These are phyloP conservation scores for Ormosia emarginata DNA, from an alignment of 306 rosid genomes.

Conservation along the genomic window DNA sequence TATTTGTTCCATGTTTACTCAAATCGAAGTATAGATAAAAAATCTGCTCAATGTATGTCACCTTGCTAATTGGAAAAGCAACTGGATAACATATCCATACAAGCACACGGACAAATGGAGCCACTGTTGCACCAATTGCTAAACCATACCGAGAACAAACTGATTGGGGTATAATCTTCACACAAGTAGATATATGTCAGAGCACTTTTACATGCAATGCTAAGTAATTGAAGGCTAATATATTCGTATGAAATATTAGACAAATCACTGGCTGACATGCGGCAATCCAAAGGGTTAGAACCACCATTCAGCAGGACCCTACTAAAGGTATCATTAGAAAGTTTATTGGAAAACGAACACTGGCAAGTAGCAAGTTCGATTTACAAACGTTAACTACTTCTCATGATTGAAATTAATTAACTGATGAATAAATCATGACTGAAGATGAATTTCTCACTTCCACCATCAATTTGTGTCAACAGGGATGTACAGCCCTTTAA, in stretches of 20 bases:
- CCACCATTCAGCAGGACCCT: background rate
- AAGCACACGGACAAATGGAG: slow-evolving; percentile 46
- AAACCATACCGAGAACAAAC: slow-evolving; percentile 47
- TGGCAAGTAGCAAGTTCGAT: background rate
- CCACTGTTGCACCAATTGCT: slow-evolving; percentile 47
- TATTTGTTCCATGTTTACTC: background rate
- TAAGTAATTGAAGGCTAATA: background rate
- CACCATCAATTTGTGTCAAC: background rate
- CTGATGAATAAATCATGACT: background rate
- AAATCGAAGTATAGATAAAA: slow-evolving; percentile 1
- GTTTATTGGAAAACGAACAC: background rate
- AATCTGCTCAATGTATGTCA: background rate
- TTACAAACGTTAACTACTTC: background rate
- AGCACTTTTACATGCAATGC: background rate
- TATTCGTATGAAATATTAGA: slow-evolving; percentile 13
- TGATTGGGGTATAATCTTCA: slow-evolving; percentile 57
- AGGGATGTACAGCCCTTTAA: background rate
- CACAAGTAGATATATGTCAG: slow-evolving; percentile 34
- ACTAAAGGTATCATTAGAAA: background rate
- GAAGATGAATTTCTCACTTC: background rate
- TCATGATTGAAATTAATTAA: background rate
- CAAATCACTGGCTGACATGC: background rate
- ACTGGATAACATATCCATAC: slow-evolving; percentile 44
- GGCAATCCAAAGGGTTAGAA: slow-evolving; percentile 3
- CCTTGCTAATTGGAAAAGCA: slow-evolving; percentile 52